Evolutionary conservation across 352 stramenopile species (phyloP), one percentile per base, ranked within the genome.

Genomic region (Globisporangium nodosum): DNA sequence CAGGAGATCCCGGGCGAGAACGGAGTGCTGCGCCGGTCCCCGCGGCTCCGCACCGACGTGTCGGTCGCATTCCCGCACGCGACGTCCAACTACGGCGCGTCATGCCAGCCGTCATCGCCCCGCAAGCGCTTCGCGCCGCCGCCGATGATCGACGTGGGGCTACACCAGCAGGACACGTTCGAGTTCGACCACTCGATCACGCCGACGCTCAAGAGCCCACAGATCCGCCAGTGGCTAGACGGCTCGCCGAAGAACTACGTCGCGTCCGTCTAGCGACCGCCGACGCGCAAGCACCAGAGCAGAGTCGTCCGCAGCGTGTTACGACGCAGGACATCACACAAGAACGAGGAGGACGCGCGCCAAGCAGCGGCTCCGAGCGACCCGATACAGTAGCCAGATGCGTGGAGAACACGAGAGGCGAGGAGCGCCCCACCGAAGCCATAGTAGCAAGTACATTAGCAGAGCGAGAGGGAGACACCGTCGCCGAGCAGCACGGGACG

Each of bases 141-240:
- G 18, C 52, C 59, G 12, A 76, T 79, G 54, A 90, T 94, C 47
- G 85, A 94, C 54, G 82, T 94, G 2, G 77, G 77, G 5, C 56
- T 90, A 45, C 81, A 49, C 31, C 51, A 90, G 55, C 81, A 92
- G 45, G 85, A 94, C 54, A 87, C 78, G 21, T 92, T 94, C 45
- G 85, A 91, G 54, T 91, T 94, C 47, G 85, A 94, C 52, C 77
- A 90, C 49, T 90, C 82, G 12, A 87, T 92, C 55, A 92, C 85
- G 30, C 81, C 85, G n/a, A 92, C 85, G 37, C 76, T 94, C 56
- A 94, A 92, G 66, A 94, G 85, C 40, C 85, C 85, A 30, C 82
- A 94, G 65, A 57, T 94, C 3, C 69, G 79, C 31, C 85, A 94
- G 65, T 94, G 82, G 82, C 69, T 94, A 18, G 85, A 94, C 47